Evolutionary conservation across 768 basidiomycete genomes (phyloP).

Genomic region (Auricularia auricula-judae): DNA sequence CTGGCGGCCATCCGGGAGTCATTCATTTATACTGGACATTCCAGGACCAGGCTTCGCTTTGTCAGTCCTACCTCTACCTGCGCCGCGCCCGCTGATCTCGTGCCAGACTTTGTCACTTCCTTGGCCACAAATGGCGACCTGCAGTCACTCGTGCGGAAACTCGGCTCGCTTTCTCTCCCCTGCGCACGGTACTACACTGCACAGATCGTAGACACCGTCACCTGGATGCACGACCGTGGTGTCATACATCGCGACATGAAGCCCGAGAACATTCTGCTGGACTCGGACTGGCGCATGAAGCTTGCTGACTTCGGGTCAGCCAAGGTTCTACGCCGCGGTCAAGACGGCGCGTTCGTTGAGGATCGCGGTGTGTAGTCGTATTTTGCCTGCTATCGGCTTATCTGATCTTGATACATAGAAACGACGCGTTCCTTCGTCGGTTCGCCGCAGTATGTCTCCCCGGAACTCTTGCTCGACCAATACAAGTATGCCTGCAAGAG

Average conservation of each 20-base stretch:
- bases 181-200: slow-evolving; percentile 82
- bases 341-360: background rate
- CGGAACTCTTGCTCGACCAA: slow-evolving; percentile 66
- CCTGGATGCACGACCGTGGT: slow-evolving; percentile 83
- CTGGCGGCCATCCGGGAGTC: slow-evolving; percentile 65
- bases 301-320: slow-evolving; percentile 97
- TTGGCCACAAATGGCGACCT: slow-evolving; percentile 69
- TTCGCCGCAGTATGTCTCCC: slow-evolving; percentile 82
- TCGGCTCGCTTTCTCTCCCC: slow-evolving; percentile 75
- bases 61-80: slow-evolving; percentile 35
- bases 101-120: slow-evolving; percentile 69
- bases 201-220: slow-evolving; percentile 78
- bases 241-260: slow-evolving; percentile 87
- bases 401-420: slow-evolving; percentile 26
- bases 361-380: slow-evolving; percentile 1
- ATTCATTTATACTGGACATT: slow-evolving; percentile 76
- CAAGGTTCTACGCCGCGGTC: slow-evolving; percentile 30
- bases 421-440: slow-evolving; percentile 73
- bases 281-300: slow-evolving; percentile 75
- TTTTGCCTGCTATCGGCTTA: background rate
- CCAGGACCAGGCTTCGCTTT: slow-evolving; percentile 74
- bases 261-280: slow-evolving; percentile 85
- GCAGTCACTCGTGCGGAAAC: slow-evolving; percentile 53
- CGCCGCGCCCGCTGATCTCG: background rate
- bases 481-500: slow-evolving; percentile 59